phyloP scores from a whole-genome alignment of 139 green algal species.

The Chlorella sp. region DNA sequence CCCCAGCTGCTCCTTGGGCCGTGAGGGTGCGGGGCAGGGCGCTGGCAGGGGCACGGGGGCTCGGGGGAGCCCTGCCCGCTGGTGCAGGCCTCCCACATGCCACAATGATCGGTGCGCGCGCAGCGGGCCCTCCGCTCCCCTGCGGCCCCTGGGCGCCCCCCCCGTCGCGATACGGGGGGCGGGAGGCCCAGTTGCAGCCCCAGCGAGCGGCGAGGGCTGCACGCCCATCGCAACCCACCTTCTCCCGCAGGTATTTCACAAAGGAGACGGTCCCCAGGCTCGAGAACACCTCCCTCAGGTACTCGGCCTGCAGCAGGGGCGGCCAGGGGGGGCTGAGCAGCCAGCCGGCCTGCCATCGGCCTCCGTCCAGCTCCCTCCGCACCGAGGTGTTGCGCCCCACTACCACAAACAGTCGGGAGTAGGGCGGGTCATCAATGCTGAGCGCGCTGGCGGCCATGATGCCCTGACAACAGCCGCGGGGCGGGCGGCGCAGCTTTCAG shows the following conservation, averaged over 20 bases:
- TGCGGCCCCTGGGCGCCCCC: neutral
- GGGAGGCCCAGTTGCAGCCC: neutral
- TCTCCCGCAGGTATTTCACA: constrained; percentile 49
- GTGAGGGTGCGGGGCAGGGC: no score
- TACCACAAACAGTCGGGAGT: constrained; percentile 43
- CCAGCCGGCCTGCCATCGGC: no score
- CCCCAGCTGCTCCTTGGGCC: no score
- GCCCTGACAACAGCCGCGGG: no score
- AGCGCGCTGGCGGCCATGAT: constrained; percentile 41
- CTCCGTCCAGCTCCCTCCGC: no score
- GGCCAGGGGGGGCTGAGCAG: constrained; percentile 5
- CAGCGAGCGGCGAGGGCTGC: neutral
- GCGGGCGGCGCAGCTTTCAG: no score
- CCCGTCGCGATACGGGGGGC: neutral
- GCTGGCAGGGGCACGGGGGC: no score
- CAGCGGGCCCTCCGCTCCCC: no score
- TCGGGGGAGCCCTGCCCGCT: no score
- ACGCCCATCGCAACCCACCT: constrained; percentile 29
- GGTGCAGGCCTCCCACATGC: no score
- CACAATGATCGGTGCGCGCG: no score
- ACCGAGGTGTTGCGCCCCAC: constrained; percentile 42
- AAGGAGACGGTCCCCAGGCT: constrained; percentile 40
- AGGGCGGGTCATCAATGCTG: constrained; percentile 42
- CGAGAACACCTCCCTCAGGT: constrained; percentile 41
- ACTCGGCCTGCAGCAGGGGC: constrained; percentile 40